Conservation (phyloP, 371 early-diverging fungal species). For the Apophysomyces sp. region DNA sequence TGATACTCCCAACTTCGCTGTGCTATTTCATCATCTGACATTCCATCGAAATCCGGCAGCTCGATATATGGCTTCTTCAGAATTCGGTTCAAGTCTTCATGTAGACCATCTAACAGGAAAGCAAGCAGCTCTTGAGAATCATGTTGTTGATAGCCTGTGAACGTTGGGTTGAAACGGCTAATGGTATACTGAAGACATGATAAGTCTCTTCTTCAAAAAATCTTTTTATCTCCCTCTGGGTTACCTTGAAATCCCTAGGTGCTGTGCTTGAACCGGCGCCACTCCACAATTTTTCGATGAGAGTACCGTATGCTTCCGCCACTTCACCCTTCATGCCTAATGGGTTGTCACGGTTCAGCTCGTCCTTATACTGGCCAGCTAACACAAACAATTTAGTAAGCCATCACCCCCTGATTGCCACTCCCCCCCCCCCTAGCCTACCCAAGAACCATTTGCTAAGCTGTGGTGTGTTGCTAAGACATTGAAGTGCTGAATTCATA, state of each 20-base stretch:
- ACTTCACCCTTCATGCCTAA: slow-evolving; percentile 63
- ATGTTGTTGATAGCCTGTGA: slow-evolving; percentile 73
- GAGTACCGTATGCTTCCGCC: slow-evolving; percentile 66
- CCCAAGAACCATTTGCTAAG: slow-evolving; percentile 62
- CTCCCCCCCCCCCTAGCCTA: slow-evolving; percentile 3
- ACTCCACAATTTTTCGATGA: slow-evolving; percentile 63
- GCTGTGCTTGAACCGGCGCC: slow-evolving; percentile 39
- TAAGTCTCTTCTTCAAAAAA: neutral
- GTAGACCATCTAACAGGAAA: slow-evolving; percentile 61
- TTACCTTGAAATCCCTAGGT: slow-evolving; percentile 72
- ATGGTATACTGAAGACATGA: slow-evolving; percentile 46
- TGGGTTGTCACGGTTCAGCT: slow-evolving; percentile 55
- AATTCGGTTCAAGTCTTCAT: slow-evolving; percentile 73
- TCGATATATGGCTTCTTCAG: slow-evolving; percentile 76
- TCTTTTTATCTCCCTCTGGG: neutral
- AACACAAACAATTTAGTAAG: neutral
- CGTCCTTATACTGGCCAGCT: slow-evolving; percentile 40
- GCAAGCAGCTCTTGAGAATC: slow-evolving; percentile 71
- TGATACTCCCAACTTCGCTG: slow-evolving; percentile 60
- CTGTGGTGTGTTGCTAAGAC: slow-evolving; percentile 65
- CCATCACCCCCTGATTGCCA: neutral
- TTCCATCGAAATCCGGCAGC: slow-evolving; percentile 68
- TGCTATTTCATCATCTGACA: slow-evolving; percentile 62
- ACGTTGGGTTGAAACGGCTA: slow-evolving; percentile 64
- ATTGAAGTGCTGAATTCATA: slow-evolving; percentile 85